phyloP scores from a whole-genome alignment of 768 basidiomycete genomes.

The Agrocybe chaxingu region DNA sequence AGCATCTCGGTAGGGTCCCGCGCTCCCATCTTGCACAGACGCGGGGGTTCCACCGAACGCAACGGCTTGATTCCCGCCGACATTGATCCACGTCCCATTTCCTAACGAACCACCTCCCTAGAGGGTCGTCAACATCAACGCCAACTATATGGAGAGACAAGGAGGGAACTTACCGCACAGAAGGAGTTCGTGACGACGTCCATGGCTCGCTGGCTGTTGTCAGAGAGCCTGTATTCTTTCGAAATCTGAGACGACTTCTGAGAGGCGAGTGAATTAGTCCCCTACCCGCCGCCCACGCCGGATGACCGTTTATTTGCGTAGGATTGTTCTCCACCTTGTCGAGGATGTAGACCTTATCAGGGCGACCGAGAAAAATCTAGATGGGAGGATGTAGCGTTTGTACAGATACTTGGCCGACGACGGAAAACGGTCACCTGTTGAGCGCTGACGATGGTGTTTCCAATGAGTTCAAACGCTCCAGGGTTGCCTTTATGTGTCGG shows the following conservation, averaged over 20 bases:
- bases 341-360: conserved; percentile 51
- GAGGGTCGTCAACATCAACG: background rate
- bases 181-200: conserved; percentile 76
- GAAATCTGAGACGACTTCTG: background rate
- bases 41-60: conserved; percentile 51
- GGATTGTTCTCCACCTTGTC: conserved; percentile 82
- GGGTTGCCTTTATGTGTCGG: conserved; percentile 39
- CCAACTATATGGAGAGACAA: background rate
- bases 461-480: conserved; percentile 63
- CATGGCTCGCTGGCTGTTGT: conserved; percentile 65
- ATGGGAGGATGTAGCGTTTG: background rate
- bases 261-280: background rate
- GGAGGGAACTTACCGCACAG: conserved; percentile 55
- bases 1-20: conserved; percentile 49
- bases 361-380: conserved; percentile 46
- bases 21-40: conserved; percentile 40
- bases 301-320: conserved; percentile 57
- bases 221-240: conserved; percentile 50
- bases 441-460: conserved; percentile 63
- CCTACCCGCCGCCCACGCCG: conserved; percentile 66
- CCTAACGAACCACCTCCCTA: conserved; percentile 57
- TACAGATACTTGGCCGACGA: background rate
- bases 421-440: conserved; percentile 52
- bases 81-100: conserved; percentile 77
- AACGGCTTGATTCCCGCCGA: conserved; percentile 72